Conservation (phyloP, 2,329 filamentous ascomycete genomes). For the Oidium heveae region DNA sequence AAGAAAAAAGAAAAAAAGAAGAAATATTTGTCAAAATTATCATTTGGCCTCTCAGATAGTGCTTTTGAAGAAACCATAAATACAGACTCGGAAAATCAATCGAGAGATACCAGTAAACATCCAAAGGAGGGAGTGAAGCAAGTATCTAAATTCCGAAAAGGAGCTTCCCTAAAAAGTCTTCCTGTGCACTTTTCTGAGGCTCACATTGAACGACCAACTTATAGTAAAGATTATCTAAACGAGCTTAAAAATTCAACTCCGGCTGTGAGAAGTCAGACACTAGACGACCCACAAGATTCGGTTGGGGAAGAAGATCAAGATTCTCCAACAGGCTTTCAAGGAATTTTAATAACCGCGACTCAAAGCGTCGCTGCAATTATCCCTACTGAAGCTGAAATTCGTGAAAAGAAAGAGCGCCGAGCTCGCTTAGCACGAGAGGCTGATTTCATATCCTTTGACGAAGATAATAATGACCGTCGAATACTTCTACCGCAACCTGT, state of each 20-base stretch:
- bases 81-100: conserved; percentile 35
- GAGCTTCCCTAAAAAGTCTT: conserved; percentile 1
- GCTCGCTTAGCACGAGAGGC: conserved; percentile 54
- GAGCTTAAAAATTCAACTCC: conserved; percentile 72
- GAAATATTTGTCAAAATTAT: not conserved
- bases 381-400: conserved; percentile 62
- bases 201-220: conserved; percentile 48
- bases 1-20: not conserved
- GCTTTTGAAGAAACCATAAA: conserved; percentile 28
- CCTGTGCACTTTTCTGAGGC: conserved; percentile 18
- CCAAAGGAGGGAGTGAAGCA: conserved; percentile 25
- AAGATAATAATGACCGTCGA: conserved; percentile 22
- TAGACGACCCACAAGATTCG: conserved; percentile 20
- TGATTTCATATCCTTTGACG: conserved; percentile 39
- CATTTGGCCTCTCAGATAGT: conserved; percentile 16
- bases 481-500: conserved; percentile 26
- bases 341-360: conserved; percentile 34
- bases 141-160: not conserved
- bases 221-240: conserved; percentile 66
- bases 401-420: conserved; percentile 71
- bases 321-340: conserved; percentile 34
- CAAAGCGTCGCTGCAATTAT: conserved; percentile 23
- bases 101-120: conserved; percentile 23
- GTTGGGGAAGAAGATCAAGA: conserved; percentile 27
- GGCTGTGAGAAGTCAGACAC: conserved; percentile 36